Evolutionary conservation across 306 rosid species (phyloP).

Genomic region (Trifolium repens): DNA sequence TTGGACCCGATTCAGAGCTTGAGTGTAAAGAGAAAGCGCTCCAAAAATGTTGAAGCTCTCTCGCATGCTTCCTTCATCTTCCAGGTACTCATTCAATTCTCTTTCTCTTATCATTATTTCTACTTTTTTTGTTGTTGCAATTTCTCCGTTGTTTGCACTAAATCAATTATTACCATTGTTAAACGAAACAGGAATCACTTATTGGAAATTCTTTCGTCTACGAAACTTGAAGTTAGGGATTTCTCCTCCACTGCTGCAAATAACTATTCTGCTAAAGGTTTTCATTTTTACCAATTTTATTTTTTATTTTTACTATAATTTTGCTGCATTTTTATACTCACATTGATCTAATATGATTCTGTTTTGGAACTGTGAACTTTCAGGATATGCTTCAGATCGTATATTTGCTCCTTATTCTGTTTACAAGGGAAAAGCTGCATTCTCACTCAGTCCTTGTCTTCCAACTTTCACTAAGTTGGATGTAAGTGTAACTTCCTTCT

Average conservation of each 20-base stretch:
- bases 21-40: not conserved
- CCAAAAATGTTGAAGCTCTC: conserved; percentile 7
- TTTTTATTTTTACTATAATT: not conserved
- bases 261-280: conserved; percentile 64
- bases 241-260: conserved; percentile 54
- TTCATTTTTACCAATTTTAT: conserved; percentile 1
- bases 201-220: not conserved
- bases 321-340: conserved; percentile 9
- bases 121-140: not conserved
- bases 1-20: not conserved
- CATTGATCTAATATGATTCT: not conserved
- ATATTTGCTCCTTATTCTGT: conserved; percentile 70
- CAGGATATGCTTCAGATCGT: conserved; percentile 56
- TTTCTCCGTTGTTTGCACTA: not conserved
- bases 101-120: not conserved
- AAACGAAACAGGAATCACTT: not conserved
- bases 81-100: not conserved
- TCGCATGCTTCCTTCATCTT: conserved; percentile 1
- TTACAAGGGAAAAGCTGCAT: conserved; percentile 91
- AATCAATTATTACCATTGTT: not conserved
- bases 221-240: not conserved
- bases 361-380: conserved; percentile 40
- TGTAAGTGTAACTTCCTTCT: conserved; percentile 46
- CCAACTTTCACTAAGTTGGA: conserved; percentile 82
- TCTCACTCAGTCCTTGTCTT: conserved; percentile 71